Evolutionary conservation across 495 filamentous ascomycete genomes (phyloP), one percentile per base, ranked within the genome.

Genomic region (Neurospora africana): DNA sequence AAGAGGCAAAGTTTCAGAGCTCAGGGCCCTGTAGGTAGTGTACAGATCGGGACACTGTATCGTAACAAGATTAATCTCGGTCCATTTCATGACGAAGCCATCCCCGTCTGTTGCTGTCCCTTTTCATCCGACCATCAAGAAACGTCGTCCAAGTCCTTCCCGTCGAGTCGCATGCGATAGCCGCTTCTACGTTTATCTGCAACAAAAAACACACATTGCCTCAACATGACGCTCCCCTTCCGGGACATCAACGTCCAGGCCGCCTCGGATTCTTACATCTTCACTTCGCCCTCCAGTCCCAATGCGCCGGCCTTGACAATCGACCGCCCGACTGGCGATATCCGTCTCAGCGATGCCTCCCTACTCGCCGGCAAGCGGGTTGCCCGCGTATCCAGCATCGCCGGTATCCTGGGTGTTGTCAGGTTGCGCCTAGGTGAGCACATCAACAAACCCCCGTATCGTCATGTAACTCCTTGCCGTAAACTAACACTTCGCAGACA

Each of bases 241-340:
- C 88, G 95, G 76, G 95, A 98, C 86, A 94, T 98, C 85, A 98
- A 97, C 80, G 87, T 98, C 82, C 93, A 97, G 78, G 90, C 92
- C 58, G 95, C 95, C 2, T 82, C 91, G 71, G 93, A 94, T 71
- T 90, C 95, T 78, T 99, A 99, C 86, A 93, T 93, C 75, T 99
- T 99, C 82, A 92, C 92, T 27, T 99, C 95, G 3, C 96, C 95
- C 11, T 98, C 96, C 5, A 93, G 93, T 15, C 95, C 94, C 72
- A 88, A 91, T 80, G 89, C 93, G 37, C 93, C 93, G 11, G 91
- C 93, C 13, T 87, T 99, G 19, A 90, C 96, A 35, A 86, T 99
- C 68, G 93, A 96, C 74, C 88, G 95, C 47, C 95, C 95, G 21
- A 93, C 93, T n/a, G 95, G 95, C 69, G 95, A 98, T 80, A 81